phyloP scores from a whole-genome alignment of 2,329 filamentous ascomycete species.

The Shiraia bambusicola region DNA sequence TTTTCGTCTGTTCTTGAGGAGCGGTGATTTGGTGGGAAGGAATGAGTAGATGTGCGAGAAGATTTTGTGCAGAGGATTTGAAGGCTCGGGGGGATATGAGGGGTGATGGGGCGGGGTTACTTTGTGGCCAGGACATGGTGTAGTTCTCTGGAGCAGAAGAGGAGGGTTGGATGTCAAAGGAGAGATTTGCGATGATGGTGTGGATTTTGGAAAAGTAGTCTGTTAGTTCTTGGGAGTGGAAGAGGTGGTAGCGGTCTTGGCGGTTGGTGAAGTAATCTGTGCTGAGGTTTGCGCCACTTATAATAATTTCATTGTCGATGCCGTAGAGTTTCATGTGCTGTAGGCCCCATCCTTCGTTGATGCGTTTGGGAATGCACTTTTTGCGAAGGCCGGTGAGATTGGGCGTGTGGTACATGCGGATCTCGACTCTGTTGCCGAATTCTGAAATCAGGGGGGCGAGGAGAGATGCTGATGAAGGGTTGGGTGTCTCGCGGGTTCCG shows the following conservation, averaged over 20 bases:
- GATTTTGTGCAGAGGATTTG: conserved; percentile 65
- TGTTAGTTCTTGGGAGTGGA: conserved; percentile 75
- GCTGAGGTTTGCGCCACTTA: conserved; percentile 86
- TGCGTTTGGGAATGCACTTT: conserved; percentile 77
- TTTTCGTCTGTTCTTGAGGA: conserved; percentile 44
- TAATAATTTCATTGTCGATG: conserved; percentile 89
- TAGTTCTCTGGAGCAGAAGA: conserved; percentile 54
- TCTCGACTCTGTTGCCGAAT: conserved; percentile 85
- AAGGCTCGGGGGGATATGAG: conserved; percentile 70
- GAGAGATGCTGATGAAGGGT: conserved; percentile 83
- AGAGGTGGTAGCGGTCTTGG: conserved; percentile 91
- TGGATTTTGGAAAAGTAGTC: conserved; percentile 82
- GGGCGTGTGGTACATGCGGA: conserved; percentile 97
- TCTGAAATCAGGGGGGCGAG: conserved; percentile 80
- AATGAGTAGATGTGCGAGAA: conserved; percentile 67
- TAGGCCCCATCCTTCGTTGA: conserved; percentile 97
- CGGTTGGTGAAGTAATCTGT: conserved; percentile 95
- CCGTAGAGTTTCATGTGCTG: conserved; percentile 99
- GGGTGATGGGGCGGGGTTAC: conserved; percentile 75
- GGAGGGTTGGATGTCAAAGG: conserved; percentile 73
- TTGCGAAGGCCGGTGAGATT: conserved; percentile 89
- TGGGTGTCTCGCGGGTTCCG: conserved; percentile 85
- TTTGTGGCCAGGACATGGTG: conserved; percentile 69
- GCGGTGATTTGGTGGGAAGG: too few relatives aligned
- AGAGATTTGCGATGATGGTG: conserved; percentile 73